phyloP scores from a whole-genome alignment of 371 early-diverging fungal species.

The Funneliformis caledonium region DNA sequence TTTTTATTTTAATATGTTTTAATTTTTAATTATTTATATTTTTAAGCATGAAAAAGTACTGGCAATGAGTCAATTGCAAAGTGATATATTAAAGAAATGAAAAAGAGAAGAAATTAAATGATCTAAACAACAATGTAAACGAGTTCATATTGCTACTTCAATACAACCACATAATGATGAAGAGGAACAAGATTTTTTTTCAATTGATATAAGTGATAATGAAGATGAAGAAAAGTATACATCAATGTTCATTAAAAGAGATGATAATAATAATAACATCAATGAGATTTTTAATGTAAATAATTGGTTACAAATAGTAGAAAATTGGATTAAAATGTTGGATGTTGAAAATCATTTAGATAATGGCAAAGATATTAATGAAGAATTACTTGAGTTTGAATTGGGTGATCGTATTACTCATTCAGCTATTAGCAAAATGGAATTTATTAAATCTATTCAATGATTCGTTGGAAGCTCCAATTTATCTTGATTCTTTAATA shows the following conservation, averaged over 20 bases:
- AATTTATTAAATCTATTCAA: conserved; percentile 23
- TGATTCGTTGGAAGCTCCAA: conserved; percentile 4
- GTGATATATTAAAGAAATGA: too few species aligned
- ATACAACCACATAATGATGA: too few species aligned
- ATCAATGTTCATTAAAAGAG: neutral
- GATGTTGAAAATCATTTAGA: conserved; percentile 26
- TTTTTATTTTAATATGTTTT: too few species aligned
- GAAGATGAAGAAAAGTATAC: neutral
- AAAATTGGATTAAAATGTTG: conserved; percentile 8
- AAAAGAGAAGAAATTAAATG: too few species aligned
- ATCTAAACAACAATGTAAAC: too few species aligned
- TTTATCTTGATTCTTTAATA: conserved; percentile 21
- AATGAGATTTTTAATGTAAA: conserved; percentile 12
- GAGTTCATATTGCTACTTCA: too few species aligned
- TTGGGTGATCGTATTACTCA: neutral
- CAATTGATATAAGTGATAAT: too few species aligned
- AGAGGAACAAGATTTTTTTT: too few species aligned
- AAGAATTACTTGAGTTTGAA: neutral
- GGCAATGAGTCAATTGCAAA: too few species aligned
- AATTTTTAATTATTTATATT: too few species aligned
- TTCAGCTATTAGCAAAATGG: conserved; percentile 25
- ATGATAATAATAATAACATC: neutral
- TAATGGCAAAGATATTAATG: conserved; percentile 18
- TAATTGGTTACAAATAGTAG: conserved; percentile 8
- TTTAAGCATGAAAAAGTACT: too few species aligned